These are phyloP conservation scores for Solanum paucissectum DNA, from an alignment of 257 asterid genomes.

Conservation along the genomic window DNA sequence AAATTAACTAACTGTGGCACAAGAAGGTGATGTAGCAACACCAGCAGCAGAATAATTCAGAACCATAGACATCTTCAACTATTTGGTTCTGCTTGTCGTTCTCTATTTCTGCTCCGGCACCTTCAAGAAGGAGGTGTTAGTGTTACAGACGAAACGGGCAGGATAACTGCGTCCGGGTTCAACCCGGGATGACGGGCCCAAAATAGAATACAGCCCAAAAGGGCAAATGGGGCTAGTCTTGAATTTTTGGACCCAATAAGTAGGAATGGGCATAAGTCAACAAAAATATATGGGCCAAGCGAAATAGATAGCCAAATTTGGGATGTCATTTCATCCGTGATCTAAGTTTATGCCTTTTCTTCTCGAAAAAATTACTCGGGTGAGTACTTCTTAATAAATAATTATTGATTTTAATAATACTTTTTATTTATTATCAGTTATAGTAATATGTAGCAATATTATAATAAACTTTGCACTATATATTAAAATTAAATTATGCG, in stretches of 20 bases:
- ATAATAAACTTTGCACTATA: too few species aligned
- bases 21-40: background rate
- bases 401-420: too few species aligned
- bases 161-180: background rate
- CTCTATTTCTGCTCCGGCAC: background rate
- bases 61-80: background rate
- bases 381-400: too few species aligned
- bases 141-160: background rate
- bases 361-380: too few species aligned
- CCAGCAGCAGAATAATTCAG: background rate
- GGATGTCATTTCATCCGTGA: background rate
- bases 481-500: background rate
- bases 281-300: background rate
- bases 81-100: background rate
- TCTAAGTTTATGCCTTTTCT: background rate
- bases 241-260: background rate
- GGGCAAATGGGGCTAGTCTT: background rate
- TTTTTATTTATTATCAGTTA: too few species aligned
- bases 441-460: too few species aligned
- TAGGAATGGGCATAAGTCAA: background rate
- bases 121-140: background rate
- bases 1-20: background rate
- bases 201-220: background rate
- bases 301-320: background rate
- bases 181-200: background rate